phyloP scores from a whole-genome alignment of 2,329 filamentous ascomycete genomes.

The Mariannaea elegans region DNA sequence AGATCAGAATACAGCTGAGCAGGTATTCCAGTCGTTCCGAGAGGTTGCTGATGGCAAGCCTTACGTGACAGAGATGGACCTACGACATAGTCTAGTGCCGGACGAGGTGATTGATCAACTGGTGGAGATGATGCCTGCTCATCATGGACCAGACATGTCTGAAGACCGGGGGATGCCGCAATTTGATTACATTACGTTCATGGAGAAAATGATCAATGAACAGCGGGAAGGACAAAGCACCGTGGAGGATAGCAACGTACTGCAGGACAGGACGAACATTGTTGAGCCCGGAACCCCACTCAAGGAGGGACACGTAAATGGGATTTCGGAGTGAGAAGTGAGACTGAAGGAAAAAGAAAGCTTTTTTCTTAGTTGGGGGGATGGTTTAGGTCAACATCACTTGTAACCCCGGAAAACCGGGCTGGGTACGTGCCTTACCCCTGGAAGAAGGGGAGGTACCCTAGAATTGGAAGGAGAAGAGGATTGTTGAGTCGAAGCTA shows the following conservation, averaged over 20 bases:
- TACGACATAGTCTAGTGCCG: slow-evolving; percentile 92
- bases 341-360: slow-evolving; percentile 9
- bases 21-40: slow-evolving; percentile 97
- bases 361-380: neutral
- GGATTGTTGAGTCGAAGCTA: slow-evolving; percentile 22
- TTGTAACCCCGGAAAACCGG: slow-evolving; percentile 12
- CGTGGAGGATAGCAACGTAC: slow-evolving; percentile 39
- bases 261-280: slow-evolving; percentile 48
- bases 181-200: slow-evolving; percentile 96
- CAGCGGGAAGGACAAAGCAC: slow-evolving; percentile 44
- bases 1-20: slow-evolving; percentile 97
- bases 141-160: slow-evolving; percentile 85
- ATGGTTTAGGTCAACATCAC: slow-evolving; percentile 9
- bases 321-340: slow-evolving; percentile 32
- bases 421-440: slow-evolving; percentile 17
- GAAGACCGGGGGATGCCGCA: slow-evolving; percentile 86
- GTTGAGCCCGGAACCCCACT: slow-evolving; percentile 42
- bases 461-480: neutral
- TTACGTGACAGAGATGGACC: slow-evolving; percentile 97
- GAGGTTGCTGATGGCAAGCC: slow-evolving; percentile 99
- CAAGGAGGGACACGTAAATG: slow-evolving; percentile 48
- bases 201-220: slow-evolving; percentile 81
- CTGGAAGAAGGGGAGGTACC: slow-evolving; percentile 7
- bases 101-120: slow-evolving; percentile 97
- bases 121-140: slow-evolving; percentile 83